Evolutionary conservation across 306 rosid species (phyloP).

Genomic region (Pueraria montana): DNA sequence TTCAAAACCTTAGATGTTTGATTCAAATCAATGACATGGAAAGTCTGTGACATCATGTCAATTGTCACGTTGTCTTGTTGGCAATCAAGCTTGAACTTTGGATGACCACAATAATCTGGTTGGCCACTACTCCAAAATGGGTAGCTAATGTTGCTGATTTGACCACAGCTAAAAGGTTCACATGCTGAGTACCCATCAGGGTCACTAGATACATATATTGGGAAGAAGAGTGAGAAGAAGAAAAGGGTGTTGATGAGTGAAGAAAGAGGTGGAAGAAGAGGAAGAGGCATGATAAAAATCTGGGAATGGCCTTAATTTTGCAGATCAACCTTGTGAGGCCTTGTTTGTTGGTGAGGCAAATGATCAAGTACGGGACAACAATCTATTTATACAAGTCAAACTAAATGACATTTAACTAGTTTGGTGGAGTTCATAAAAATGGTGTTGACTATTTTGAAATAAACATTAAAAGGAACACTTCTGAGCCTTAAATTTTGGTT

Average conservation of each 20-base stretch:
- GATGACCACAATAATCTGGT: constrained; percentile 54
- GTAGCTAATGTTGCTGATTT: constrained; percentile 26
- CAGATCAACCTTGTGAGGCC: background rate
- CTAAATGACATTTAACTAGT: constrained; percentile 3
- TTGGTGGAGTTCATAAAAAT: constrained; percentile 3
- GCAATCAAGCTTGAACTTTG: constrained; percentile 54
- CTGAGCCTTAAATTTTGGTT: constrained; percentile 4
- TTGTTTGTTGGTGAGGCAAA: constrained; percentile 3
- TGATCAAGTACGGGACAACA: background rate
- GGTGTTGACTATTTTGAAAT: constrained; percentile 16
- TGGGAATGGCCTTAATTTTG: constrained; percentile 1
- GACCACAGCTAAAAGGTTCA: constrained; percentile 58
- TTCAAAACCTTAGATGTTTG: constrained; percentile 6
- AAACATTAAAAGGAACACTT: background rate
- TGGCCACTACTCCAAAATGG: constrained; percentile 57
- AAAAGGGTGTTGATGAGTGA: constrained; percentile 32
- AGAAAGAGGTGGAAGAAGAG: background rate
- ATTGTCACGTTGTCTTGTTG: constrained; percentile 20
- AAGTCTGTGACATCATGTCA: constrained; percentile 36
- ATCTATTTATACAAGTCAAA: constrained; percentile 33
- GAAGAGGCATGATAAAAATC: constrained; percentile 30
- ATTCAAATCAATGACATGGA: constrained; percentile 40
- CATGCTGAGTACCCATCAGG: constrained; percentile 43
- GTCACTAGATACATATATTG: constrained; percentile 17
- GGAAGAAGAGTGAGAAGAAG: constrained; percentile 43